phyloP scores from a whole-genome alignment of 345 rosid species.

The Populus simonii region DNA sequence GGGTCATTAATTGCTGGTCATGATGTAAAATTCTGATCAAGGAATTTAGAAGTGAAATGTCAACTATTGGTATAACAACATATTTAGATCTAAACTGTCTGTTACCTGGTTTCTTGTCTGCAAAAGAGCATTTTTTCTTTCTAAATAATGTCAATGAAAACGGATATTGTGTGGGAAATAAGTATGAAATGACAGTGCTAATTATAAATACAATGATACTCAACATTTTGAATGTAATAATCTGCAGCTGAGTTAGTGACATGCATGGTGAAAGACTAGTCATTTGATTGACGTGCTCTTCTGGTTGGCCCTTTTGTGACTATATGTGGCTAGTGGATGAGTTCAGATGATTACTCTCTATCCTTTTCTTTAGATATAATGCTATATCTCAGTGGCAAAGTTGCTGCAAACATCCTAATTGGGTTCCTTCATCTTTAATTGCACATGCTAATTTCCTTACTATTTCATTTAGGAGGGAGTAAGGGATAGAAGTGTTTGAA shows the following conservation, averaged over 20 bases:
- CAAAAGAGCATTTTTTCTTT: not conserved
- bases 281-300: not conserved
- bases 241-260: not conserved
- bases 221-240: not conserved
- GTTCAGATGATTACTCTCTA: not conserved
- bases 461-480: conserved; percentile 35
- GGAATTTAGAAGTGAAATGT: not conserved
- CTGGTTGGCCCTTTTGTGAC: not conserved
- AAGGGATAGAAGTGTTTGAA: conserved; percentile 33
- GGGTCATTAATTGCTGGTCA: not conserved
- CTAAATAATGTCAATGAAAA: not conserved
- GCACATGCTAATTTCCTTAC: conserved; percentile 10
- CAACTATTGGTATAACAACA: not conserved
- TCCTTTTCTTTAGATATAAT: not conserved
- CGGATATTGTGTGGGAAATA: not conserved
- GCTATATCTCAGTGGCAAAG: not conserved
- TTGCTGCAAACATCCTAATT: conserved; percentile 11
- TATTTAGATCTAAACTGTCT: not conserved
- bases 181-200: not conserved
- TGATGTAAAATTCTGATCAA: not conserved
- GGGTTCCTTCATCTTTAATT: conserved; percentile 3
- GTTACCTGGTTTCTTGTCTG: not conserved
- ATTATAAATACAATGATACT: not conserved
- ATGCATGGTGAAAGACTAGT: not conserved
- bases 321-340: not conserved